Conservation (phyloP, 345 rosid genomes). For the Bretschneidera sinensis region DNA sequence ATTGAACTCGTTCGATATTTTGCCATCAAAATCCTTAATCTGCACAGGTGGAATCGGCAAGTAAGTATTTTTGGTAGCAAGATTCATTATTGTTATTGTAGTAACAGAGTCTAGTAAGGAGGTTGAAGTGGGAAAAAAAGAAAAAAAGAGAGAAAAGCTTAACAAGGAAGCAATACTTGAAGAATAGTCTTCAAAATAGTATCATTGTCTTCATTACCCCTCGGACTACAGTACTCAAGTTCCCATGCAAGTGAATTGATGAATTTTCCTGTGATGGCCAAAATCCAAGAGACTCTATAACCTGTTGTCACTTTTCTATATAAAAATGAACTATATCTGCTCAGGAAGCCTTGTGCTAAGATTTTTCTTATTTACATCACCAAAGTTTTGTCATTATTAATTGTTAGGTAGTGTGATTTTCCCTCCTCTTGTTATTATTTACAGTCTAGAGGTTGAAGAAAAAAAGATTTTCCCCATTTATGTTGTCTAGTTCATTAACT, state of each 20-base stretch:
- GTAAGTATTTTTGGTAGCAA: constrained; percentile 29
- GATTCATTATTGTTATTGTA: neutral
- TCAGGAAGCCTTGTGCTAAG: too few relatives aligned
- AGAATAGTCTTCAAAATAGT: neutral
- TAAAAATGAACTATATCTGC: neutral
- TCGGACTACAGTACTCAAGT: neutral
- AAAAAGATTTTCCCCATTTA: too few relatives aligned
- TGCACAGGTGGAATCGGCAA: constrained; percentile 54
- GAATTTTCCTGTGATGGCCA: neutral
- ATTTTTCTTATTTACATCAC: too few relatives aligned
- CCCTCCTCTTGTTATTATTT: neutral
- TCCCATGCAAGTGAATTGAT: neutral
- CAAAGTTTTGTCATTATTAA: too few relatives aligned
- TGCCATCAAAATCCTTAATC: constrained; percentile 46
- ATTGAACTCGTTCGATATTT: constrained; percentile 37
- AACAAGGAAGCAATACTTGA: neutral
- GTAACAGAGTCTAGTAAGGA: neutral
- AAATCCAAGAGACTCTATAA: neutral
- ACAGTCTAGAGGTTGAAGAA: neutral
- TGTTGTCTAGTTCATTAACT: too few relatives aligned
- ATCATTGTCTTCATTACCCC: neutral
- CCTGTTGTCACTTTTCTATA: neutral
- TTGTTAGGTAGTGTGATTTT: neutral
- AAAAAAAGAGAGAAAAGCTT: neutral
- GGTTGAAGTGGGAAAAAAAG: neutral